A percentile compares a stretch with the other conserved stretches of the same genome.
These are phyloP conservation scores for Phytophthora boehmeriae DNA, from an alignment of 352 stramenopile species.

Conservation along the genomic window DNA sequence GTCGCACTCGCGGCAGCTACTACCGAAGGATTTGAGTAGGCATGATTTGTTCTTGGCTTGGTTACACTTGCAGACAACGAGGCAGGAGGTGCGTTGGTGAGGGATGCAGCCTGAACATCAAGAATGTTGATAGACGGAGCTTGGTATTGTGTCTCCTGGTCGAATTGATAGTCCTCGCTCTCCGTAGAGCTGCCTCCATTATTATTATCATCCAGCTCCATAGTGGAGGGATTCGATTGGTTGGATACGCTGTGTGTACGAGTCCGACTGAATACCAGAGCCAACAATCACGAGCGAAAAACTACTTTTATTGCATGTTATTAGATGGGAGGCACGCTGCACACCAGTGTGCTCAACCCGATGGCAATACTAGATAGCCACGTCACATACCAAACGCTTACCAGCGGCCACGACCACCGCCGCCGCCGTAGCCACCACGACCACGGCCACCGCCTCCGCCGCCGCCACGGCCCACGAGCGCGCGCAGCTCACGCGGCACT, in stretches of 20 bases:
- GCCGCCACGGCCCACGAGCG: conserved; percentile 63
- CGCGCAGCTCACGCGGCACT: conserved; percentile 85
- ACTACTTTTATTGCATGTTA: conserved; percentile 29
- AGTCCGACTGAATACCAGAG: too few relatives aligned
- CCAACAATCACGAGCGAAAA: background rate
- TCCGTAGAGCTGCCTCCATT: too few relatives aligned
- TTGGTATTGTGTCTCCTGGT: too few relatives aligned
- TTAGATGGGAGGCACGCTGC: conserved; percentile 12
- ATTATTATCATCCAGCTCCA: background rate
- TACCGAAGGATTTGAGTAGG: too few relatives aligned
- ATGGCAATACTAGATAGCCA: conserved; percentile 14
- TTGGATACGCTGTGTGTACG: too few relatives aligned
- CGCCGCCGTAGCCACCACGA: conserved; percentile 56
- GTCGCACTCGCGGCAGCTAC: too few relatives aligned
- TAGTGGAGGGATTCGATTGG: background rate
- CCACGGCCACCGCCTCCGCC: conserved; percentile 66
- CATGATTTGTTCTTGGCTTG: too few relatives aligned
- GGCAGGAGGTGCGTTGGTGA: too few relatives aligned
- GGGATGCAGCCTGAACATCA: too few relatives aligned
- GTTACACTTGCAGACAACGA: too few relatives aligned
- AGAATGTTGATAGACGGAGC: too few relatives aligned
- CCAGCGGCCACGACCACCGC: conserved; percentile 51
- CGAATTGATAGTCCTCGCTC: too few relatives aligned
- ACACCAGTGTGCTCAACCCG: background rate
- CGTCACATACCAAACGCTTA: conserved; percentile 34